Evolutionary conservation across 1,284 basidiomycete species (phyloP), one percentile per base, ranked within the genome.

Genomic region (Pseudozyma hubeiensis): DNA sequence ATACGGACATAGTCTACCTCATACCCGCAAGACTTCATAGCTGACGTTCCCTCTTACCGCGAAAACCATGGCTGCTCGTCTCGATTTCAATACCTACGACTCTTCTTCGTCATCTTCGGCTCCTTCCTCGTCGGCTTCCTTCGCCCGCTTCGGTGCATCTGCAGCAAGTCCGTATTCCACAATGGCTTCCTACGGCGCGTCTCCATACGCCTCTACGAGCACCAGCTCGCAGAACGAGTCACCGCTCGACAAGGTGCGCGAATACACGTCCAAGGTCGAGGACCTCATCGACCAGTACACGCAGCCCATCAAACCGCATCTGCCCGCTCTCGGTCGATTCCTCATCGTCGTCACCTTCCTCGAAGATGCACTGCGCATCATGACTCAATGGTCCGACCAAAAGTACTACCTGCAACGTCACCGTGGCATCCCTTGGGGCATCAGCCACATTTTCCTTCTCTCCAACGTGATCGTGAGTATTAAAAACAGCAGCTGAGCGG

Each of bases 321-420:
- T 99, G 80, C 96, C 97, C 33, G 91, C 93, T 52, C 91, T 98
- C 84, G 97, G 94, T 68, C 90, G 97, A 75, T 98, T 98, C 87
- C 87, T 99, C 75, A 99, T 99, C 85, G 94, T 99, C 58, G 94
- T 97, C 45, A 99, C 96, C 6, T 99, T 99, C 87, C 87, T 96
- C 84, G 96, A 99, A 87, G 96, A 99, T 85, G 93, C 96, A 11
- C 86, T 97, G 83, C 88, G 96, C 78, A 99, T 99, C 85, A 72
- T 93, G 67, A 93, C 94, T 10, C 96, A 98, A 85, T 97, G 94
- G 93, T 85, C 89, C 54, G 96, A 99, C 87, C 96, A 99, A 86
- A 89, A 95, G 45, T 75, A 70, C 51, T 81, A 74, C 80, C 93
- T 93, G 31, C 79, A 85, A 72, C 82, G 82, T 86, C 93, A 98